phyloP scores from a whole-genome alignment of 2,329 filamentous ascomycete species.

The Talaromyces sp. region DNA sequence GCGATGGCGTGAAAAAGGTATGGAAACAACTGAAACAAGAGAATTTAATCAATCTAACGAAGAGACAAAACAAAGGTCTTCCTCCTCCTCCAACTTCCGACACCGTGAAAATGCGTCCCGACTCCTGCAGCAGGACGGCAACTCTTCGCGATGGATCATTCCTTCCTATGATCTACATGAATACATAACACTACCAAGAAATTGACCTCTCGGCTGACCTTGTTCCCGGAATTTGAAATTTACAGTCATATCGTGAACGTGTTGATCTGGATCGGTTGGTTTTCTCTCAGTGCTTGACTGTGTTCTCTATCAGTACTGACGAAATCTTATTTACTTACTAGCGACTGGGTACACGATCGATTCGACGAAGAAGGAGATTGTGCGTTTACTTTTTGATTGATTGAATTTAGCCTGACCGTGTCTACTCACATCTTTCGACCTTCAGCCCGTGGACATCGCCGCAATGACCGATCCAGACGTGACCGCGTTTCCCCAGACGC shows the following conservation, averaged over 20 bases:
- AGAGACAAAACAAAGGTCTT: constrained; percentile 30
- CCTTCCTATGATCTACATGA: constrained; percentile 12
- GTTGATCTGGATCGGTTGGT: constrained; percentile 42
- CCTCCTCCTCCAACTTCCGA: constrained; percentile 36
- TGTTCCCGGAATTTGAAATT: constrained; percentile 26
- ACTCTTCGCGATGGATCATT: constrained; percentile 15
- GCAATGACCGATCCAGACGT: constrained; percentile 32
- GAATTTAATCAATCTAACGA: constrained; percentile 11
- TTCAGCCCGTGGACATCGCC: constrained; percentile 38
- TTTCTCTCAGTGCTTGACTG: constrained; percentile 5
- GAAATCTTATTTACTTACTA: constrained; percentile 26
- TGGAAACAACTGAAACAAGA: constrained; percentile 4
- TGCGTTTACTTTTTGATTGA: constrained; percentile 19
- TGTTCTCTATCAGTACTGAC: not conserved
- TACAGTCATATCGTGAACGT: constrained; percentile 42
- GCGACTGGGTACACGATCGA: constrained; percentile 92
- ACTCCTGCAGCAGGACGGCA: not conserved
- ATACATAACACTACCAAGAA: constrained; percentile 15
- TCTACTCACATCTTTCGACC: constrained; percentile 16
- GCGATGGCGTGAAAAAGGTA: constrained; percentile 90
- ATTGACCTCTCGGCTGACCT: constrained; percentile 40
- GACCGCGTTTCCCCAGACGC: constrained; percentile 31
- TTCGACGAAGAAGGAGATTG: constrained; percentile 66
- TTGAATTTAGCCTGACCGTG: constrained; percentile 10
- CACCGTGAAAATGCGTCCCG: constrained; percentile 25